Evolutionary conservation across 495 filamentous ascomycete genomes (phyloP).

Genomic region (Penicillium pulvis): DNA sequence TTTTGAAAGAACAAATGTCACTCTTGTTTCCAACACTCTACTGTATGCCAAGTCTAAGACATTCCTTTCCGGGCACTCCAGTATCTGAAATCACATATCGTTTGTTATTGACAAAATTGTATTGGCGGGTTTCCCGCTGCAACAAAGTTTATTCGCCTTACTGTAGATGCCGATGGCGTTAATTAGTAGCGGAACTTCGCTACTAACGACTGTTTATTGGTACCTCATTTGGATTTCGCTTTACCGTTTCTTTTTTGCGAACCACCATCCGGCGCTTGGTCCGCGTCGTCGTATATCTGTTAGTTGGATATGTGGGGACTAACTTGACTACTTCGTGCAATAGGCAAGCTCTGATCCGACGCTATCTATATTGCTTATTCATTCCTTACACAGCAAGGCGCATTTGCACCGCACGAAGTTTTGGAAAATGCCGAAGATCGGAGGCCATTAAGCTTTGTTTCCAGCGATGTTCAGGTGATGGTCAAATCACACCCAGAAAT

Average conservation of each 20-base stretch:
- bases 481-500: slow-evolving; percentile 40
- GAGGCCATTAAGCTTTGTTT: background rate
- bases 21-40: slow-evolving; percentile 72
- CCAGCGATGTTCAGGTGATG: background rate
- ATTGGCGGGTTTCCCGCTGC: slow-evolving; percentile 70
- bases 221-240: background rate
- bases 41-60: slow-evolving; percentile 66
- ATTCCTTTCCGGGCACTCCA: background rate
- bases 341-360: slow-evolving; percentile 93
- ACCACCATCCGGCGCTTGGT: background rate
- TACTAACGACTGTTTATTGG: slow-evolving; percentile 2
- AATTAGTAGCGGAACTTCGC: slow-evolving; percentile 52
- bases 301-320: slow-evolving; percentile 17
- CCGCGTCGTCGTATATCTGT: background rate
- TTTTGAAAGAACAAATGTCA: slow-evolving; percentile 72
- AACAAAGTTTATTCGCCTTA: slow-evolving; percentile 73
- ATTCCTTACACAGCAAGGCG: slow-evolving; percentile 58
- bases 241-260: background rate
- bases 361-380: slow-evolving; percentile 84
- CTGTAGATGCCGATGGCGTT: slow-evolving; percentile 74
- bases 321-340: slow-evolving; percentile 64
- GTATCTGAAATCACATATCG: slow-evolving; percentile 30
- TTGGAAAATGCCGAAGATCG: slow-evolving; percentile 47
- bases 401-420: slow-evolving; percentile 58
- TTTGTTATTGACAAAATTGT: slow-evolving; percentile 66